These are phyloP conservation scores for Ceratobasidium theobromae DNA, from an alignment of 1,284 basidiomycete species.

Conservation along the genomic window DNA sequence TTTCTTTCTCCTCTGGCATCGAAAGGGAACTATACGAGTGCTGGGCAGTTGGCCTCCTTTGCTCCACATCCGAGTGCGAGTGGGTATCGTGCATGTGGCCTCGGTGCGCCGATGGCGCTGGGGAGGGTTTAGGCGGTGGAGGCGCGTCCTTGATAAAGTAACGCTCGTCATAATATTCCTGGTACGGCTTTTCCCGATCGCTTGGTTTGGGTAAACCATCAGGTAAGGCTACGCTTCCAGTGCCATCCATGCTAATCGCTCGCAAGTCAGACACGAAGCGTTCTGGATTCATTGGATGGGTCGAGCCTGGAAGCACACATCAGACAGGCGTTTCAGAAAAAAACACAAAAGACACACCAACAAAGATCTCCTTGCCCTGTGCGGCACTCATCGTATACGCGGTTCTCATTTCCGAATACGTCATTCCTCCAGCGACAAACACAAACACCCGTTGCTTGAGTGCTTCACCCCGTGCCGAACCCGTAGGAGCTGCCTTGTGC, in stretches of 20 bases:
- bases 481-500: constrained; percentile 68
- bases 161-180: constrained; percentile 75
- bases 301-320: constrained; percentile 67
- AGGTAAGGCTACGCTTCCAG: constrained; percentile 69
- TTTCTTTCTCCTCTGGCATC: constrained; percentile 35
- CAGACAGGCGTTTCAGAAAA: not conserved
- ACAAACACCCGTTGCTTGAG: constrained; percentile 82
- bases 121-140: constrained; percentile 47
- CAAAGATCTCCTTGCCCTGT: constrained; percentile 85
- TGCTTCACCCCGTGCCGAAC: constrained; percentile 47
- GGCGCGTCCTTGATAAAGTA: constrained; percentile 68
- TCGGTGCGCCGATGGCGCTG: constrained; percentile 51
- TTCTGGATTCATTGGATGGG: constrained; percentile 82
- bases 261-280: constrained; percentile 85
- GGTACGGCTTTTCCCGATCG: constrained; percentile 56
- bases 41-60: constrained; percentile 30
- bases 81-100: constrained; percentile 48
- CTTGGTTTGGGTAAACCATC: constrained; percentile 65
- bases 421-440: constrained; percentile 95
- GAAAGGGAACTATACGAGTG: constrained; percentile 27
- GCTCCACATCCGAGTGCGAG: constrained; percentile 10
- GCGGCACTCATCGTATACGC: constrained; percentile 76
- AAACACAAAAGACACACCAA: constrained; percentile 60
- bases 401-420: constrained; percentile 92
- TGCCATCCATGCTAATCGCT: constrained; percentile 75